Evolutionary conservation across 306 rosid genomes (phyloP), one percentile per base, ranked within the genome.

Genomic region (Citrullus amarus): DNA sequence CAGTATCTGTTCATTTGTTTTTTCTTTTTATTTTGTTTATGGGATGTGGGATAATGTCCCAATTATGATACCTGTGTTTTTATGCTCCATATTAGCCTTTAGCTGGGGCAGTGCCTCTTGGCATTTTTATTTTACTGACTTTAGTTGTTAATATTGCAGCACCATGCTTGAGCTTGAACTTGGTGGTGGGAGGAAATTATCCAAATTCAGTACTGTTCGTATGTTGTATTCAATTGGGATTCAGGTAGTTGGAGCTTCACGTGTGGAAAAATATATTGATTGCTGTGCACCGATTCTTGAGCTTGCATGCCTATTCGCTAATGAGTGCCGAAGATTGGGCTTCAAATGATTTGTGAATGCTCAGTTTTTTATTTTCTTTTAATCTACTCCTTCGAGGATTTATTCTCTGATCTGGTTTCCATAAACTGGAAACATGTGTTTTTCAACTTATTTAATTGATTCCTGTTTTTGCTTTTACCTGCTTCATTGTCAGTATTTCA

Each of bases 121-220:
- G 22, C 12, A 25, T 62, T 16, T 53, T 17, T n/a, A 2, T 79
- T 76, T 53, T 65, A n/a, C 48, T 85, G 84, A 88, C 85, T 78
- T 51, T 58, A 72, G 60, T 55, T 75, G 63, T 78, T 77, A 75
- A 73, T 80, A 81, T 36, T 82, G 80, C 86, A 95, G 98, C 88
- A 84, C 93, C 75, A 81, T 91, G 79, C 93, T 95, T 85, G 97
- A 88, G 90, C 57, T 95, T 86, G 97, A 91, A 88, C 91, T 95
- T 78, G 99, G 99, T 39, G 97, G 97, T 25, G 97, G 97, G 83
- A 92, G 99, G 88, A 92, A 88, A 80, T 18, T 95, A 86, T 95
- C 99, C 32, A 91, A 84, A 81, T 92, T 91, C 81, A 95, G 99
- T 80, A 76, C 89, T 16, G 90, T 92, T 55, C 92, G 97, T 76